Evolutionary conservation across 192 early-diverging fungal species (phyloP), one percentile per base, ranked within the genome.

Genomic region (Coemansia sp.): DNA sequence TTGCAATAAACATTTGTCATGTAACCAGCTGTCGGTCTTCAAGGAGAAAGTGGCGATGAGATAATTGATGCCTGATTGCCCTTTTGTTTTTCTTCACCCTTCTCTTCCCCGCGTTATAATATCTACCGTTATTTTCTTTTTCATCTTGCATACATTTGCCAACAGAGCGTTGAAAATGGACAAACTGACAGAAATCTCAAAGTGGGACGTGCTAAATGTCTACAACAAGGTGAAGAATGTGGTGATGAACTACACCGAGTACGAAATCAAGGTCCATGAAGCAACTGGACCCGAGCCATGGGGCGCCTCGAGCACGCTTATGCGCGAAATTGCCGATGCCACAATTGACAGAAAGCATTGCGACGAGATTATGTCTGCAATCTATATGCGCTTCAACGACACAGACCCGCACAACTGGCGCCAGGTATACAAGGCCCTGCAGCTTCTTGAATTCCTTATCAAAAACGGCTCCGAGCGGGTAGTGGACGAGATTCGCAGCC

Each of bases 361-460:
- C 69, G 90, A 92, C 62, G 96, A 98, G 68, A 93, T 97, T 61
- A 95, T 98, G 93, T 84, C 93, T 1, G 91, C 90, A 28, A 88
- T 97, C 50, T 97, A 93, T 72, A 84, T 89, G 60, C 85, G 89
- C 20, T 87, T 96, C 65, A 85, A 89, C 49, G 95, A 98, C 65
- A 89, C 89, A 46, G 85, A 90, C 57, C 85, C 90, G 0, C 71
- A 84, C 19, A 88, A 90, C 66, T 98, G 96, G 96, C 81, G 95
- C 60, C 91, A 93, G 66, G 89, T 91, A n/a, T 98, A 98, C 84
- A 98, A 98, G 84, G 86, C 94, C 2, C 83, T 98, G 53, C 90
- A 92, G 57, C 85, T 98, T 22, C 75, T 98, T 22, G 96, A 98
- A 69, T 98, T 94, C 64, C 76, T 98, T 36, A 84, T 95, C 48